phyloP scores from a whole-genome alignment of 805 yeast genomes.

The Candida germanica region DNA sequence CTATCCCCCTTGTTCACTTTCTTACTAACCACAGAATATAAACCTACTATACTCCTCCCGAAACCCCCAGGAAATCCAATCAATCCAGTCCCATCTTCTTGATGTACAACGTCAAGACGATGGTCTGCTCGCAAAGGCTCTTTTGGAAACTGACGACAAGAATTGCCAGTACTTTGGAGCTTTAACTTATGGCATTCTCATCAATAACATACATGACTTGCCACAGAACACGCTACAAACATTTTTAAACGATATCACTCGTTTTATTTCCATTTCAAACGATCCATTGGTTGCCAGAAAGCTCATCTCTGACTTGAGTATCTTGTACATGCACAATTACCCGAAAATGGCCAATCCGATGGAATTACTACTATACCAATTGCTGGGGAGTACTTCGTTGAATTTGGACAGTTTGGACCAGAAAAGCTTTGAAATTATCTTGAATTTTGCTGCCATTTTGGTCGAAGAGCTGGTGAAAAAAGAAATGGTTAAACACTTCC shows the following conservation, averaged over 20 bases:
- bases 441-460: slow-evolving; percentile 31
- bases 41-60: slow-evolving; percentile 43
- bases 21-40: slow-evolving; percentile 25
- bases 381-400: background rate
- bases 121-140: slow-evolving; percentile 55
- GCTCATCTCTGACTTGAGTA: slow-evolving; percentile 52
- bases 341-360: slow-evolving; percentile 31
- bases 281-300: slow-evolving; percentile 49
- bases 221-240: background rate
- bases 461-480: slow-evolving; percentile 50
- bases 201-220: slow-evolving; percentile 31
- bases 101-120: slow-evolving; percentile 51
- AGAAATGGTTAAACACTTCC: slow-evolving; percentile 29
- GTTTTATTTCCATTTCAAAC: background rate
- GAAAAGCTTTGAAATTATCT: slow-evolving; percentile 8
- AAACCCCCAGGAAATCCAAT: slow-evolving; percentile 35
- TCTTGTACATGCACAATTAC: slow-evolving; percentile 42
- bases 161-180: slow-evolving; percentile 78
- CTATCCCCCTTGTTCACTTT: no score
- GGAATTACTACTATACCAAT: slow-evolving; percentile 12
- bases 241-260: slow-evolving; percentile 1
- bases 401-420: slow-evolving; percentile 11
- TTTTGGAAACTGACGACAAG: slow-evolving; percentile 41
- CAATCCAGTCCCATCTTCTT: slow-evolving; percentile 57
- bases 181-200: slow-evolving; percentile 65